Evolutionary conservation across 1,139 yeast genomes (phyloP), one percentile per base, ranked within the genome.

Genomic region (Geotrichum citri-aurantii): DNA sequence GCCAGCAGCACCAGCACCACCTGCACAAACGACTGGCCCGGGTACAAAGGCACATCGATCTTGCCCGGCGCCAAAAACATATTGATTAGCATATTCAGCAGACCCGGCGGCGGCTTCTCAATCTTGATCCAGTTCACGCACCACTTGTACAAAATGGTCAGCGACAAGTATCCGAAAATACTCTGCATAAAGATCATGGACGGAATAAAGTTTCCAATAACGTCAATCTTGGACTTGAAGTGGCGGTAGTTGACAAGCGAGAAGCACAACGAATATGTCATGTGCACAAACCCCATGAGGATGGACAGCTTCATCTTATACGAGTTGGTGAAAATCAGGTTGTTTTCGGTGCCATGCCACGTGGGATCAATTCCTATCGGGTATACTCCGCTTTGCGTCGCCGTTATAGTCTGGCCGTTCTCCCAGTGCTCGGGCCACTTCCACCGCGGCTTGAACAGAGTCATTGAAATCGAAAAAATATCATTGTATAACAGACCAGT

Each of bases 271-370:
- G 97, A 89, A 74, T 93, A 93, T 49, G 91, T 82, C 99, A 93
- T 93, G 73, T 93, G 99, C 48, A 82, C 79, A 71, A 87, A 92
- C 14, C 99, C 99, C 95, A 93, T 88, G 65, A 95, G 78, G 62
- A 93, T 88, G 1, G 98, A 91, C 62, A 93, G 77, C 71, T 93
- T 93, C 99, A 93, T 93, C 77, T 93, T 93, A 76, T 89, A 92
- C 1, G 98, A 91, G 73, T 93, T 93, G 55, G 96, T 84, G 74
- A 93, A 93, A 59, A 93, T 76, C 68, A 93, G 79, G 63, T 86
- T 88, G 74, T 95, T 95, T 62, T 93, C 98, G 47, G 98, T 82
- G 1, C 97, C 97, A 71, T 93, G 99, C 99, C 99, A 93, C 17
- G 86, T 88, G 75, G 90, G 89, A 73, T 93, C 99, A 53, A 93